Base-by-base conservation (phyloP, 352 stramenopile genomes). In the Thalassiosira livingstoniorum region DNA sequence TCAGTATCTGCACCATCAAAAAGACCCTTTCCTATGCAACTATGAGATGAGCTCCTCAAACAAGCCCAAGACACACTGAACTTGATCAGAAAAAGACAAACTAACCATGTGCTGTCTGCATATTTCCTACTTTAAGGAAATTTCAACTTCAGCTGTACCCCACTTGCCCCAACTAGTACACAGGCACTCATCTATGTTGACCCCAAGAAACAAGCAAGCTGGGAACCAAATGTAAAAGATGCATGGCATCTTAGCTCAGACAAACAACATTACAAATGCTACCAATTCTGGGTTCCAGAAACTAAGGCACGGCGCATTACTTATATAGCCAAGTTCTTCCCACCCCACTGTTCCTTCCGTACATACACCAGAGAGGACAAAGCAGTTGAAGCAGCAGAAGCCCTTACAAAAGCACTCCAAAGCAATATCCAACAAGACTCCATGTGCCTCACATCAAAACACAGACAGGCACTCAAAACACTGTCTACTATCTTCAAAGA, bases 241-340 rank as follows among this genome's bases (percentile, higher is more conserved):
- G 78, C 74, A 25, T 89, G 74, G 73, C 85, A 80, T 47, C 32
- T 80, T 42, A 75, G 75, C 23, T 75, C 79, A 61, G 65, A 79
- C n/a, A 42, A 78, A 5, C 64, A 87, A 15, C 70, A 82, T 25
- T 90, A 87, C 62, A 65, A 72, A 43, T 87, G 80, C 65, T 83
- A 47, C 34, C 60, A 35, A 23, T 62, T 80, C 21, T 89, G 61
- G n/a, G 68, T 82, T 51, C 57, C 54, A 39, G n/a, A 66, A 47
- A 87, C 63, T 11, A 25, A 53, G 10, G 55, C 18, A 37, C 62
- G 54, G 11, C 75, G 70, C 21, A 82, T 76, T 0, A 47, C 58
- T 11, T 63, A 27, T 31, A 54, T 31, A 51, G 55, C 25, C 32
- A 51, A 62, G 25, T 53, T 74, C 10, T 74, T 54, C 35, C 47